phyloP scores from a whole-genome alignment of 2,329 filamentous ascomycete genomes.

The Colletotrichum sp. region DNA sequence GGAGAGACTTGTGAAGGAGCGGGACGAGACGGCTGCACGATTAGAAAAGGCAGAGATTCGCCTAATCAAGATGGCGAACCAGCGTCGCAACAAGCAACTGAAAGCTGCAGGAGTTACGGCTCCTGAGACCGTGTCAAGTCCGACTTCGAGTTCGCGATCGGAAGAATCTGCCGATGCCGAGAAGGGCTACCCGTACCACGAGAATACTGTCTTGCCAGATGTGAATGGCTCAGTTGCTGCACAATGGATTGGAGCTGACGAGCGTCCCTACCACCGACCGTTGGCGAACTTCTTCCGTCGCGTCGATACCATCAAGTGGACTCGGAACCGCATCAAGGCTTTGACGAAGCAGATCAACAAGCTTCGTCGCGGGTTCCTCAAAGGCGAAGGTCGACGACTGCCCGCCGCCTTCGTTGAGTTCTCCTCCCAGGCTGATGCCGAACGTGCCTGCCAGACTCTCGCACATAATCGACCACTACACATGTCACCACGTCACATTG shows the following conservation, averaged over 20 bases:
- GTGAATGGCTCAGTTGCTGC: constrained; percentile 64
- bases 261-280: constrained; percentile 75
- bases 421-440: constrained; percentile 79
- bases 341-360: constrained; percentile 56
- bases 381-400: constrained; percentile 62
- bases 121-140: constrained; percentile 29
- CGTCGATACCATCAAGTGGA: constrained; percentile 95
- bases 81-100: constrained; percentile 24
- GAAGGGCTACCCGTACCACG: constrained; percentile 30
- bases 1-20: constrained; percentile 78
- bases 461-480: constrained; percentile 82
- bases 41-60: constrained; percentile 85
- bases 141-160: neutral
- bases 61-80: constrained; percentile 76
- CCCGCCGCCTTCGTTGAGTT: constrained; percentile 95
- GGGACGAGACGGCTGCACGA: constrained; percentile 76
- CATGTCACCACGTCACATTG: constrained; percentile 85
- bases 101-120: neutral
- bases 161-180: constrained; percentile 23
- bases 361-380: constrained; percentile 69
- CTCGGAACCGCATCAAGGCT: constrained; percentile 58
- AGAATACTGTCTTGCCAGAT: constrained; percentile 36
- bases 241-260: constrained; percentile 74
- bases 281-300: constrained; percentile 80
- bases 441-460: constrained; percentile 82